A percentile compares a stretch with the other conserved stretches of the same genome.
These are phyloP conservation scores for Magnusiomyces fungicola DNA, from an alignment of 1,139 yeast genomes.

Conservation along the genomic window DNA sequence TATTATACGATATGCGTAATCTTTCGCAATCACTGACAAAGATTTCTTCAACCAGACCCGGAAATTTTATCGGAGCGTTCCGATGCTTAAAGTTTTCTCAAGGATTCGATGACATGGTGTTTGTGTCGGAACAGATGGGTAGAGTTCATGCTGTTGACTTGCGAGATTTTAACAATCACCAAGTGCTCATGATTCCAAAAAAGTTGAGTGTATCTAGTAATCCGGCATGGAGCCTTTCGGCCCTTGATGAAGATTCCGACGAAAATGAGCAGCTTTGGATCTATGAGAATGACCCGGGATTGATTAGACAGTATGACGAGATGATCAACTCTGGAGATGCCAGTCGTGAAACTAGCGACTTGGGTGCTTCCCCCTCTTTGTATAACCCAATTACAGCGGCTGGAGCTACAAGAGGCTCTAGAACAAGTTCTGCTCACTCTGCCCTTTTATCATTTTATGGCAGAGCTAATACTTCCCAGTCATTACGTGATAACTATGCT, in stretches of 20 bases:
- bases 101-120: conserved; percentile 66
- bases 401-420: too few species aligned
- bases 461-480: too few species aligned
- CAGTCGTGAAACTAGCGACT: too few species aligned
- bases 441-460: too few species aligned
- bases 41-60: conserved; percentile 33
- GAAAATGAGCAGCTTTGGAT: background rate
- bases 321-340: conserved; percentile 14
- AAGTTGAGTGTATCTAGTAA: conserved; percentile 1
- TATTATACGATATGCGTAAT: conserved; percentile 69
- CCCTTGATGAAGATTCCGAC: too few species aligned
- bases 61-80: conserved; percentile 45
- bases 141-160: conserved; percentile 78
- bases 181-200: conserved; percentile 41
- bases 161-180: conserved; percentile 64
- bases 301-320: conserved; percentile 9
- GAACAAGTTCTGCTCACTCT: too few species aligned
- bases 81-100: conserved; percentile 63
- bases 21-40: conserved; percentile 34
- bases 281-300: background rate
- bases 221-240: too few species aligned
- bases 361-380: too few species aligned
- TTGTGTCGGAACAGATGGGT: conserved; percentile 78
- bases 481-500: too few species aligned
- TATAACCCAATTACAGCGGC: too few species aligned